A percentile compares a stretch with the other conserved stretches of the same genome.
Evolutionary conservation across 106 monocot genomes (phyloP).

Genomic region (Dendrobium officinale): DNA sequence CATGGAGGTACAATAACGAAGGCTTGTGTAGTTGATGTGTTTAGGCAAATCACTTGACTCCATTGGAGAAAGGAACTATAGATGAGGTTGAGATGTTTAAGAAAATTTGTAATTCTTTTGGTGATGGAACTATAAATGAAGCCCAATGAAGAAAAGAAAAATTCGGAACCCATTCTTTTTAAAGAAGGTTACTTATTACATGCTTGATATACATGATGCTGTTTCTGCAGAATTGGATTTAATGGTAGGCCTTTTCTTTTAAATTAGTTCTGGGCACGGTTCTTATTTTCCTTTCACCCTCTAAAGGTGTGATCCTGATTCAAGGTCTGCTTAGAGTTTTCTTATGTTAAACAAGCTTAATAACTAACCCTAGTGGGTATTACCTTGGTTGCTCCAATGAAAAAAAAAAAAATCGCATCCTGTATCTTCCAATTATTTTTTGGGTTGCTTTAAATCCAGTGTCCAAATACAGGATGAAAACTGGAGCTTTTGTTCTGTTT

Average conservation of each 20-base stretch:
- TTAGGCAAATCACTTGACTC: background rate
- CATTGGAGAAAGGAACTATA: background rate
- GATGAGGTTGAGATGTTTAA: background rate
- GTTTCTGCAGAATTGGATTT: background rate
- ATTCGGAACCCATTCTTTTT: background rate
- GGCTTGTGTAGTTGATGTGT: background rate
- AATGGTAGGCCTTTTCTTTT: background rate
- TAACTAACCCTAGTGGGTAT: background rate
- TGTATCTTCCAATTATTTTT: background rate
- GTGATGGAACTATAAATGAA: background rate
- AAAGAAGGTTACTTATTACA: background rate
- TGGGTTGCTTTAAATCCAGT: background rate
- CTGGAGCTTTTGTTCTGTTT: background rate
- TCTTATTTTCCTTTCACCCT: background rate
- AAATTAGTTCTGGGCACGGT: background rate
- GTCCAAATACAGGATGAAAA: background rate
- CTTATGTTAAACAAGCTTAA: background rate
- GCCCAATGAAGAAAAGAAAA: background rate
- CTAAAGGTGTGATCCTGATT: background rate
- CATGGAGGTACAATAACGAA: background rate
- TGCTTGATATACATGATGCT: background rate
- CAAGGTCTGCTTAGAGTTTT: background rate
- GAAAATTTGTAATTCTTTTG: background rate
- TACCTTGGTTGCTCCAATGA: background rate
- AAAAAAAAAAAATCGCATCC: background rate